phyloP scores from a whole-genome alignment of 805 yeast species.

The Metschnikowia lachancei region DNA sequence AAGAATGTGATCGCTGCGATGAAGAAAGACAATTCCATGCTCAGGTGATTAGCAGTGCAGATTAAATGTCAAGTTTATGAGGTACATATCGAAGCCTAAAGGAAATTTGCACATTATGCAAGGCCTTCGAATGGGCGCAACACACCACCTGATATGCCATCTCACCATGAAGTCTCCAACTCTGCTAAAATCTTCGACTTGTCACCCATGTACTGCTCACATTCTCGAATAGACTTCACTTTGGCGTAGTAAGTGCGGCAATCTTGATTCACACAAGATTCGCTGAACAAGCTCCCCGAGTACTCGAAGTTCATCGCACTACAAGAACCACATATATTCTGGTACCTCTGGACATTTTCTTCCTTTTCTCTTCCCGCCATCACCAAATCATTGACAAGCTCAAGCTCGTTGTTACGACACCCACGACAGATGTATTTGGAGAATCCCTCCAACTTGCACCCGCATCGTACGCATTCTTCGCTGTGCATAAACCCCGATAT shows the following conservation, averaged over 20 bases:
- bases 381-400: constrained; percentile 32
- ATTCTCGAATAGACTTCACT: constrained; percentile 33
- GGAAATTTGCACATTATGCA: too few relatives aligned
- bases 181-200: constrained; percentile 2
- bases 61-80: too few relatives aligned
- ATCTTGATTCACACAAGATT: constrained; percentile 56
- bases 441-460: constrained; percentile 8
- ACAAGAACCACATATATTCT: constrained; percentile 24
- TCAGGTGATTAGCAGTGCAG: too few relatives aligned
- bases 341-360: constrained; percentile 11
- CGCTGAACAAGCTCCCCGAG: constrained; percentile 13
- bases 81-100: too few relatives aligned
- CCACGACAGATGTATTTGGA: constrained; percentile 19
- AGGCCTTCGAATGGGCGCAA: too few relatives aligned
- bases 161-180: neutral
- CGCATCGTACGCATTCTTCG: constrained; percentile 16
- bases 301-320: constrained; percentile 18
- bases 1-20: too few relatives aligned
- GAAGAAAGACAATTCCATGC: too few relatives aligned
- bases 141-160: too few relatives aligned
- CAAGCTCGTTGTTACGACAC: constrained; percentile 32
- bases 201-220: constrained; percentile 12
- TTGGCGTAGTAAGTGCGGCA: constrained; percentile 62
- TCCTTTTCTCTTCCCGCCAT: constrained; percentile 20
- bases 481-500: constrained; percentile 13